Evolutionary conservation across 2,329 filamentous ascomycete species (phyloP), one percentile per base, ranked within the genome.

Genomic region (Aspergillus texensis): DNA sequence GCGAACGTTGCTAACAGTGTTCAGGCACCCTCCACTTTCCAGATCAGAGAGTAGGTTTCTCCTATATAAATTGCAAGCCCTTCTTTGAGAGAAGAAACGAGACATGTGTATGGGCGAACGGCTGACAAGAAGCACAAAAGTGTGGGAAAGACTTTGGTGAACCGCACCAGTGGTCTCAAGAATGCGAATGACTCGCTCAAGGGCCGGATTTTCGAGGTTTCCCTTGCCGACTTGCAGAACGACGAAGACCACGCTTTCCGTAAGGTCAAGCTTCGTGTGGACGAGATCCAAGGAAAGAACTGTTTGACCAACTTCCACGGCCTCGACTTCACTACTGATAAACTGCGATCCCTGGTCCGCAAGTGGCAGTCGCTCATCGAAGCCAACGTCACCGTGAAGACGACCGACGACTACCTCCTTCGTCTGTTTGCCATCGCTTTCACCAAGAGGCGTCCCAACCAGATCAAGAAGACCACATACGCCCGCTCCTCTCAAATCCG

Each of bases 381-480:
- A 89, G 95, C 95, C 87, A 99, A 99, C 84, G 90, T 98, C 79
- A 97, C 96, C 73, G 94, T 99, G 88, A 98, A 98, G 92, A 98
- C 95, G 77, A 98, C 95, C 81, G 95, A 99, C 81, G 95, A 99
- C 85, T 98, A 99, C 88, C 94, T 98, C 81, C 89, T 99, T 85
- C 93, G 95, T 78, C 90, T 99, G 76, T 99, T 99, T 87, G 93
- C 93, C 82, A 99, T 99, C 76, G 95, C 92, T 76, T 99, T 99
- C 89, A 99, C 95, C 84, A 98, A 98, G 91, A 89, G 93, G 84
- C 91, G 95, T 80, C 93, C 93, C 77, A 99, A 98, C 88, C 95
- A 99, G 89, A 94, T 99, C 88, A 97, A 97, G 92, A 99, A 98
- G 92, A 99, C 95, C 78, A 99, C 95, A 81, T 99, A 99, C 81